Evolutionary conservation across 805 yeast species (phyloP).

Genomic region (Kuraishia piskuri): DNA sequence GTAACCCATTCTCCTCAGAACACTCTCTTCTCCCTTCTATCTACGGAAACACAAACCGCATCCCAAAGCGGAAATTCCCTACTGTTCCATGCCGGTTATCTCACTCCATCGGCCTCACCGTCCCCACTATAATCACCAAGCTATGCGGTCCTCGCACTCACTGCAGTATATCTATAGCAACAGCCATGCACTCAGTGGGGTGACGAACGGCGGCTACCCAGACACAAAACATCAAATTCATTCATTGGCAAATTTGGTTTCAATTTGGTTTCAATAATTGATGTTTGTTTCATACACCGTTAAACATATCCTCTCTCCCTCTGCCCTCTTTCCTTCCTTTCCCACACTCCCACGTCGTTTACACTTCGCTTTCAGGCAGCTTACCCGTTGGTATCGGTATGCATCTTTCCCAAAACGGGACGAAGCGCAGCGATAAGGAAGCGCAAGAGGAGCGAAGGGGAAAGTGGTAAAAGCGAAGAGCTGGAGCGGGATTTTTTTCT

Average conservation of each 20-base stretch:
- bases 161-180: no score
- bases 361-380: neutral
- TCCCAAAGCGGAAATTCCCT: neutral
- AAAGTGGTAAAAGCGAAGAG: no score
- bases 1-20: neutral
- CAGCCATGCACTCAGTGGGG: no score
- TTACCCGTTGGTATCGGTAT: neutral
- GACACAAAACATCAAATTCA: no score
- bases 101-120: no score
- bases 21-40: neutral
- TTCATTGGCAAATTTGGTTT: no score
- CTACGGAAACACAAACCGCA: neutral
- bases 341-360: neutral
- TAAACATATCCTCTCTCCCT: no score
- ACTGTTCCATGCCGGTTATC: neutral
- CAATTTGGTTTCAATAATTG: no score
- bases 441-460: neutral
- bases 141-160: no score
- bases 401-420: neutral
- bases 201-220: no score
- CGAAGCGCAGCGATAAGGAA: neutral
- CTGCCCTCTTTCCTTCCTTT: no score
- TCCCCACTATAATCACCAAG: no score
- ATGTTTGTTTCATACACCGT: neutral
- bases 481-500: neutral